Percentiles rank a stretch among this genome's conserved stretches.
phyloP scores from a whole-genome alignment of 202 grass and related monocot species.

The Sporobolus alterniflorus region DNA sequence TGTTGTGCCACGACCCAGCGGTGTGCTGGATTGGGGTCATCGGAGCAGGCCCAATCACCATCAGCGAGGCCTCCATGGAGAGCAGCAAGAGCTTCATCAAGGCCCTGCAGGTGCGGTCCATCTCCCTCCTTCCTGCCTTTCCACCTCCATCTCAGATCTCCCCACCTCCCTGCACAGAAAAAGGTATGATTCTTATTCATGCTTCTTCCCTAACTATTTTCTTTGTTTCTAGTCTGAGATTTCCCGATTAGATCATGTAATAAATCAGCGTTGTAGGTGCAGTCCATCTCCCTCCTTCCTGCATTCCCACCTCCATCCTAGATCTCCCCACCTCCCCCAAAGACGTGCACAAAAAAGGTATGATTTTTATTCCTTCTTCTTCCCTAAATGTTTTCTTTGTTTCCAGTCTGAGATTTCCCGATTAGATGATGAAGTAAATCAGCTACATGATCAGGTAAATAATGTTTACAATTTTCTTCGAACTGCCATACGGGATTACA shows the following conservation, averaged over 20 bases:
- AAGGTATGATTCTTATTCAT: background rate
- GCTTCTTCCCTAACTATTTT: background rate
- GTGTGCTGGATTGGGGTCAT: slow-evolving; percentile 29
- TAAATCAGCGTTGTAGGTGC: slow-evolving; percentile 81
- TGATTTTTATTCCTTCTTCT: background rate
- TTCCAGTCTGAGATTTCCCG: slow-evolving; percentile 75
- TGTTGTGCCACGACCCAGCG: background rate
- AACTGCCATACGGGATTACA: background rate
- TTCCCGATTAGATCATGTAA: slow-evolving; percentile 57
- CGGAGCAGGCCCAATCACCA: slow-evolving; percentile 59
- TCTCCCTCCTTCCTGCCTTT: slow-evolving; percentile 1
- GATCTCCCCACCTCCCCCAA: background rate
- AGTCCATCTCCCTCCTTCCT: background rate
- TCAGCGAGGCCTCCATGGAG: slow-evolving; percentile 96
- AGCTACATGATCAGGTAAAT: slow-evolving; percentile 91
- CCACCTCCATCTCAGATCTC: slow-evolving; percentile 11
- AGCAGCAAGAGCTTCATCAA: slow-evolving; percentile 98
- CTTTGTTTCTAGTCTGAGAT: slow-evolving; percentile 49
- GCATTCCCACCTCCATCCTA: background rate
- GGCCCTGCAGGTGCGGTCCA: slow-evolving; percentile 67
- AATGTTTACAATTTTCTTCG: background rate
- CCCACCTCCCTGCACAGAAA: background rate
- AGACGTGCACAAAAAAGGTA: background rate
- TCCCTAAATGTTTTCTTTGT: background rate
- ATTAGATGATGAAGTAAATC: slow-evolving; percentile 68